phyloP scores from a whole-genome alignment of 345 rosid genomes.

The Eucalyptus decipiens region DNA sequence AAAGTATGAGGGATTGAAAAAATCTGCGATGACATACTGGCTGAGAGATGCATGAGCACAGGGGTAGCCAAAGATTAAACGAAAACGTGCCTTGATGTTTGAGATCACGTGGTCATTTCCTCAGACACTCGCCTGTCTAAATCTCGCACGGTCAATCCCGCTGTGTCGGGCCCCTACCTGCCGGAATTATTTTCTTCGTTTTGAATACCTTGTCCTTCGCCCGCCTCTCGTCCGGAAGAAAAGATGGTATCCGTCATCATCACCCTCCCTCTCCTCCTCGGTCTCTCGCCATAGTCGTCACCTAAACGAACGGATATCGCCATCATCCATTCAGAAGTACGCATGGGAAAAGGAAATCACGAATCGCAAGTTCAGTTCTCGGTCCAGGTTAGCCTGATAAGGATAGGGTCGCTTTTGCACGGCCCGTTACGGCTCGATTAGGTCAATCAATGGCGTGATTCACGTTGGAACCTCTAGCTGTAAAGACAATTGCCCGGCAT shows the following conservation, averaged over 20 bases:
- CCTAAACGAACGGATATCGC: not conserved
- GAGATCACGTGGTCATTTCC: not conserved
- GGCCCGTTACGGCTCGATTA: not conserved
- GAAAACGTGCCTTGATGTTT: not conserved
- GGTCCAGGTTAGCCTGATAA: not conserved
- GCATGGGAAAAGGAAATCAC: not conserved
- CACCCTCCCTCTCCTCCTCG: not conserved
- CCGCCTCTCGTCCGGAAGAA: not conserved
- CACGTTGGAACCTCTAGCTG: not conserved
- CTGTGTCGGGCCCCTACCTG: not conserved
- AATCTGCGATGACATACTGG: not conserved
- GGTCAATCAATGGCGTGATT: not conserved
- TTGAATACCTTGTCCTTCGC: not conserved
- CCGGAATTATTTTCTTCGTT: not conserved
- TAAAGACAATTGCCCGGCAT: not conserved
- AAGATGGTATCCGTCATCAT: not conserved
- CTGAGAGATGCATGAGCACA: not conserved
- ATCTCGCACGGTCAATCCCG: not conserved
- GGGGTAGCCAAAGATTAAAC: not conserved
- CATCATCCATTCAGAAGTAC: not conserved
- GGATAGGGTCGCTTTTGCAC: not conserved
- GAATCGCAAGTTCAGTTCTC: not conserved
- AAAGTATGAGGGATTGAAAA: not conserved
- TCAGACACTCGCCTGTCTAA: not conserved
- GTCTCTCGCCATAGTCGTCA: not conserved